Conservation (phyloP, 352 stramenopile species). For the Elongisporangium undulatum region DNA sequence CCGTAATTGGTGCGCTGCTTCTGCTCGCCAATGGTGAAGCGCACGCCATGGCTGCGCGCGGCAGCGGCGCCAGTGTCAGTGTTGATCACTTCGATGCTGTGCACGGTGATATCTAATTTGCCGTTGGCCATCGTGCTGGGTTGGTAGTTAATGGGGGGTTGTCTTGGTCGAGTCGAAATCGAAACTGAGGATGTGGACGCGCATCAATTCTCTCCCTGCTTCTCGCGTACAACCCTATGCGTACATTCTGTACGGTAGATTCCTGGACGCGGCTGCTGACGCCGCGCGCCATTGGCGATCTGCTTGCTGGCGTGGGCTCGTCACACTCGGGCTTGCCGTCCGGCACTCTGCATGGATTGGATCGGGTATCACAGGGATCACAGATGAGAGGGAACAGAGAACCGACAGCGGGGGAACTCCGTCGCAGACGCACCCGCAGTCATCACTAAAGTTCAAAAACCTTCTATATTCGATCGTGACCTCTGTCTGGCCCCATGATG, state of each 20-base stretch:
- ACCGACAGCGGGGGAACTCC: background rate
- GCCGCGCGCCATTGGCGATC: background rate
- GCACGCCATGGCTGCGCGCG: constrained; percentile 7
- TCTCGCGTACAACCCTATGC: background rate
- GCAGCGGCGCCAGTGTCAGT: constrained; percentile 2
- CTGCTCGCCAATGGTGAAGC: constrained; percentile 7
- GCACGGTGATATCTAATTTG: constrained; percentile 5
- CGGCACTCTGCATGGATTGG: background rate
- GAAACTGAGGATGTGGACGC: background rate
- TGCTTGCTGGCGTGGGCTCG: background rate
- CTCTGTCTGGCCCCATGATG: background rate
- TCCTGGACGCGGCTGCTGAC: background rate
- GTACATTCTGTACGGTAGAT: background rate
- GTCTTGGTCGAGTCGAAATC: background rate
- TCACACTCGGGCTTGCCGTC: background rate
- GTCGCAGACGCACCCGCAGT: background rate
- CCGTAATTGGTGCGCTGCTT: constrained; percentile 11
- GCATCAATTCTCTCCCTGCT: background rate
- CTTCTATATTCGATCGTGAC: background rate
- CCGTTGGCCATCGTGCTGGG: background rate
- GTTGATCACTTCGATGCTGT: constrained; percentile 11
- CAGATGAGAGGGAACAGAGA: background rate
- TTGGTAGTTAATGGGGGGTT: background rate
- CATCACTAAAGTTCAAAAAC: background rate
- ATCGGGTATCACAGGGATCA: background rate